Percentiles rank a stretch among this genome's conserved stretches.
These are phyloP conservation scores for Alloteropsis semialata DNA, from an alignment of 176 grass and related monocot species.

Conservation along the genomic window DNA sequence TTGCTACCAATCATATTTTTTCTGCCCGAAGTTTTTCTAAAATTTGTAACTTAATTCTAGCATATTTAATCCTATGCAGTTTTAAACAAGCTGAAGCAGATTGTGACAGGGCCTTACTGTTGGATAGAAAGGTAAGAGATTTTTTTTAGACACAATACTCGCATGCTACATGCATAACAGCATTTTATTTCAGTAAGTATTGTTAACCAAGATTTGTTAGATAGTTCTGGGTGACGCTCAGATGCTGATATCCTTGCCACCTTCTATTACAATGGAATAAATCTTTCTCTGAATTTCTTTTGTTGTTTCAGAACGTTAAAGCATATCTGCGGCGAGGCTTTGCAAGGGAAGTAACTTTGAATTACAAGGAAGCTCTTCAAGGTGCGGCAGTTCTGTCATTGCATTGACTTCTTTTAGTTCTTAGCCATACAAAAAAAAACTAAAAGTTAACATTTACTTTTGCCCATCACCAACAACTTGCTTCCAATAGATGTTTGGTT, in stretches of 20 bases:
- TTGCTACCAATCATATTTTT: conserved; percentile 22
- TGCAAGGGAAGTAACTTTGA: conserved; percentile 70
- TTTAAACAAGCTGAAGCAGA: conserved; percentile 86
- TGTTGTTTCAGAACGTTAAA: conserved; percentile 77
- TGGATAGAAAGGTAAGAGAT: conserved; percentile 77
- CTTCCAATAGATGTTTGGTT: conserved; percentile 3
- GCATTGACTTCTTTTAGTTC: background rate
- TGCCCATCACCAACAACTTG: background rate
- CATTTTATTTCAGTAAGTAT: background rate
- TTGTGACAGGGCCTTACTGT: conserved; percentile 71
- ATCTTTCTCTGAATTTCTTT: background rate
- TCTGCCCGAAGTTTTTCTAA: conserved; percentile 17
- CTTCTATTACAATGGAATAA: conserved; percentile 9
- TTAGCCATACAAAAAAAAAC: conserved; percentile 6
- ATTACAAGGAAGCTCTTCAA: conserved; percentile 86
- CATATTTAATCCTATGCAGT: conserved; percentile 54
- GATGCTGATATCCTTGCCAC: background rate
- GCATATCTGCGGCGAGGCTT: conserved; percentile 87
- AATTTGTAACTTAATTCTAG: conserved; percentile 9
- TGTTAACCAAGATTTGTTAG: background rate
- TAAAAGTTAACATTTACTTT: conserved; percentile 22
- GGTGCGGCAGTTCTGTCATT: conserved; percentile 40
- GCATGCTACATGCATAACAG: background rate
- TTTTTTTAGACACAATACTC: background rate
- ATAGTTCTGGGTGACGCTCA: background rate